These are phyloP conservation scores for Coniferiporia sulphurascens DNA, from an alignment of 1,284 basidiomycete genomes.

Conservation along the genomic window DNA sequence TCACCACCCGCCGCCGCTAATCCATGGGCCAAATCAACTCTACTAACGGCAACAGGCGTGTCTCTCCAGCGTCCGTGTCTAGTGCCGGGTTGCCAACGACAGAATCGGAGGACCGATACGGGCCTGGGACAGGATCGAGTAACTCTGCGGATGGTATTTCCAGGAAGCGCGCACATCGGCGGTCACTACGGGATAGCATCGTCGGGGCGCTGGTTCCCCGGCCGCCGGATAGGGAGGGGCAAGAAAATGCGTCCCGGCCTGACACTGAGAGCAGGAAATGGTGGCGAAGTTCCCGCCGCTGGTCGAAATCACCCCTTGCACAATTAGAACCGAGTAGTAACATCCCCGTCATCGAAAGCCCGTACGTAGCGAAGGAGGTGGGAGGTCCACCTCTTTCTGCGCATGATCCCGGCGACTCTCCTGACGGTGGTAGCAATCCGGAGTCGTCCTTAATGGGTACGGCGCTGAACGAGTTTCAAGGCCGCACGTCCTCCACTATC, in stretches of 20 bases:
- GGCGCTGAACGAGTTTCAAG: neutral
- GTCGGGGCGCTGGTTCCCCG: neutral
- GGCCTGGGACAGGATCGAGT: neutral
- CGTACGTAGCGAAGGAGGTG: neutral
- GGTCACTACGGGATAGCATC: constrained; percentile 9
- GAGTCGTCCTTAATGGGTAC: too few relatives aligned
- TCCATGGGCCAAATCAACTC: constrained; percentile 12
- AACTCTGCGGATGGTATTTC: neutral
- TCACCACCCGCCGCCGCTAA: neutral
- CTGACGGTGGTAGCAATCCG: too few relatives aligned
- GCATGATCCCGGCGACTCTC: too few relatives aligned
- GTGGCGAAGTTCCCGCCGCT: constrained; percentile 37
- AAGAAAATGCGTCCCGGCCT: neutral
- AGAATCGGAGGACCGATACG: neutral
- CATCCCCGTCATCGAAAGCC: neutral
- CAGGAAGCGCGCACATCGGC: neutral
- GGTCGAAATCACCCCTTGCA: constrained; percentile 25
- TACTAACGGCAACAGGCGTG: neutral
- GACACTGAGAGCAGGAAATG: constrained; percentile 23
- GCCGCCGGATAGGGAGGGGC: neutral
- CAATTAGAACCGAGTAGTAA: constrained; percentile 1
- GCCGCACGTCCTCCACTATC: neutral
- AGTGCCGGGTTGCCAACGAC: neutral
- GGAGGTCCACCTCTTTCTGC: too few relatives aligned
- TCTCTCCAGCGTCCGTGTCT: too few relatives aligned